phyloP scores from a whole-genome alignment of 768 basidiomycete species.

The Lentinula guzmanii region DNA sequence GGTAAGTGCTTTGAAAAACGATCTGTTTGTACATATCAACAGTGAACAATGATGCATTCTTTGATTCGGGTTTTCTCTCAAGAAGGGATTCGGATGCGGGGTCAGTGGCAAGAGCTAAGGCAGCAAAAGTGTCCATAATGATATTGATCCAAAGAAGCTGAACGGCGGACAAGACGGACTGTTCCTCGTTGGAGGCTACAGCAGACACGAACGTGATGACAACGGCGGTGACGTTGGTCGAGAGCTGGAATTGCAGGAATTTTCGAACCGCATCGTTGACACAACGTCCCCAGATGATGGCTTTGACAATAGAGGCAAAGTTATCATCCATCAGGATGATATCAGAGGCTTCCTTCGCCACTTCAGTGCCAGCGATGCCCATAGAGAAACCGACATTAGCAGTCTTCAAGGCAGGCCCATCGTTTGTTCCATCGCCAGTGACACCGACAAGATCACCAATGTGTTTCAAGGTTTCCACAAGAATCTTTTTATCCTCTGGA shows the following conservation, averaged over 20 bases:
- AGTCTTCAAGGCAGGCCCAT: constrained; percentile 92
- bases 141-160: constrained; percentile 99
- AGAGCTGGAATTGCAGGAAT: constrained; percentile 94
- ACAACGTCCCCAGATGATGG: constrained; percentile 98
- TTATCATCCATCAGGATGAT: constrained; percentile 99
- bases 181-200: constrained; percentile 68
- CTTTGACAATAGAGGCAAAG: constrained; percentile 92
- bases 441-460: constrained; percentile 92
- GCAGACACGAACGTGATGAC: constrained; percentile 90
- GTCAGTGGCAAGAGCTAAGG: constrained; percentile 95
- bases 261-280: constrained; percentile 98
- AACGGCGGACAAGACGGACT: constrained; percentile 89
- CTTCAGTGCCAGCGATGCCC: constrained; percentile 95
- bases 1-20: constrained; percentile 81
- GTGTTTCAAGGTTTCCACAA: constrained; percentile 82
- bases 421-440: constrained; percentile 97
- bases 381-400: constrained; percentile 97
- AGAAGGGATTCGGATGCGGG: constrained; percentile 79
- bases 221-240: constrained; percentile 94
- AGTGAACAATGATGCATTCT: constrained; percentile 82
- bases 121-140: constrained; percentile 98
- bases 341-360: constrained; percentile 98
- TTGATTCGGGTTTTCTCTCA: constrained; percentile 87
- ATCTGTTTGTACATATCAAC: constrained; percentile 98
- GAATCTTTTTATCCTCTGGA: constrained; percentile 92